Evolutionary conservation across 768 basidiomycete species (phyloP).

Genomic region (Macrocybe gigantea): DNA sequence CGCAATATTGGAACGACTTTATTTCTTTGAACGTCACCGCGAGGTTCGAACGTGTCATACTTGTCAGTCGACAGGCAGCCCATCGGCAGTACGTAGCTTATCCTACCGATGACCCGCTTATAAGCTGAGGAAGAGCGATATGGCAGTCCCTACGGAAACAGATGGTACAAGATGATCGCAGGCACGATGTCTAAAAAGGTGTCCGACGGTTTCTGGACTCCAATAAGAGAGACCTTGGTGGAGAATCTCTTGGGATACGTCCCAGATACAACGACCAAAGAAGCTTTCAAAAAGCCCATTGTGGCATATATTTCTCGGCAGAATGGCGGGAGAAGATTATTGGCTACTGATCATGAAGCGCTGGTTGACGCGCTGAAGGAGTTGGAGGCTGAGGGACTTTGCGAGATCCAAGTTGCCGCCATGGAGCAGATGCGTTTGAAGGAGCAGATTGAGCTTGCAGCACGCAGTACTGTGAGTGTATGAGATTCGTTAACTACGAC

Average conservation of each 20-base stretch:
- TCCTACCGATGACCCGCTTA: not conserved
- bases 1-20: constrained; percentile 61
- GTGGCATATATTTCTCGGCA: constrained; percentile 63
- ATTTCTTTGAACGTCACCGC: constrained; percentile 36
- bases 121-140: constrained; percentile 2
- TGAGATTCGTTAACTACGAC: not conserved
- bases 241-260: constrained; percentile 26
- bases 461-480: constrained; percentile 52
- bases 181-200: constrained; percentile 24
- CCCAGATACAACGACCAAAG: constrained; percentile 7
- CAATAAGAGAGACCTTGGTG: constrained; percentile 23
- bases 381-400: constrained; percentile 46
- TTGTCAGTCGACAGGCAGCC: constrained; percentile 60
- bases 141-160: constrained; percentile 17
- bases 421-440: constrained; percentile 45
- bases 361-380: constrained; percentile 41
- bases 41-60: constrained; percentile 54
- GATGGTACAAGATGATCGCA: constrained; percentile 31
- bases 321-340: constrained; percentile 29
- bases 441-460: constrained; percentile 55
- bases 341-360: constrained; percentile 39
- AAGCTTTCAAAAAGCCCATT: constrained; percentile 15
- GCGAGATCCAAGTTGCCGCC: constrained; percentile 35
- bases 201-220: constrained; percentile 26
- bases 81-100: constrained; percentile 33